Evolutionary conservation across 2,329 filamentous ascomycete species (phyloP).

Genomic region (Colletotrichum sp.): DNA sequence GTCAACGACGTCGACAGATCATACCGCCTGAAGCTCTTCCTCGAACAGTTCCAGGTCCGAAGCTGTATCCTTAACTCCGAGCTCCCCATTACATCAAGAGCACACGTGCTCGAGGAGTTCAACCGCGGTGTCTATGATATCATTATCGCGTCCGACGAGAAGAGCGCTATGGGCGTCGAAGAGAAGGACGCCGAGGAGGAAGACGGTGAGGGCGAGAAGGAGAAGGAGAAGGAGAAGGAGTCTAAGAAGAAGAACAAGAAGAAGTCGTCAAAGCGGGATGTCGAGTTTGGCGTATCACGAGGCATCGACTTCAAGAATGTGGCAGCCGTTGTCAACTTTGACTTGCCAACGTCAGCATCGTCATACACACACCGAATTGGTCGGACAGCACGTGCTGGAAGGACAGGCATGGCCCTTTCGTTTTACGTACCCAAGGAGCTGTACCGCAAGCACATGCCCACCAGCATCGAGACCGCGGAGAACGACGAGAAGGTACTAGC

Average conservation of each 20-base stretch:
- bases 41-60: constrained; percentile 96
- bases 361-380: constrained; percentile 98
- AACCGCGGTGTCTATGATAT: constrained; percentile 98
- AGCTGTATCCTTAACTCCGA: constrained; percentile 95
- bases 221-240: constrained; percentile 28
- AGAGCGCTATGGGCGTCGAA: constrained; percentile 78
- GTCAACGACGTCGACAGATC: constrained; percentile 86
- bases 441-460: constrained; percentile 90
- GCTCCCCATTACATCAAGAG: constrained; percentile 87
- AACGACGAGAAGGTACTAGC: constrained; percentile 85
- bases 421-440: constrained; percentile 85
- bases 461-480: constrained; percentile 74
- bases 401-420: constrained; percentile 93
- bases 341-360: constrained; percentile 85
- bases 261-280: constrained; percentile 69
- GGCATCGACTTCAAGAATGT: constrained; percentile 95
- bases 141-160: constrained; percentile 94
- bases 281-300: constrained; percentile 88
- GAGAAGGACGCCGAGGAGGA: constrained; percentile 45
- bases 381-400: constrained; percentile 87
- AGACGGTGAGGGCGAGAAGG: constrained; percentile 50
- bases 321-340: constrained; percentile 94
- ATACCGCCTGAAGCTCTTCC: constrained; percentile 91
- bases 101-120: constrained; percentile 97
- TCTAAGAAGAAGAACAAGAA: constrained; percentile 63